Evolutionary conservation across 1,284 basidiomycete genomes (phyloP).

Genomic region (Stygiomarasmius scandens): DNA sequence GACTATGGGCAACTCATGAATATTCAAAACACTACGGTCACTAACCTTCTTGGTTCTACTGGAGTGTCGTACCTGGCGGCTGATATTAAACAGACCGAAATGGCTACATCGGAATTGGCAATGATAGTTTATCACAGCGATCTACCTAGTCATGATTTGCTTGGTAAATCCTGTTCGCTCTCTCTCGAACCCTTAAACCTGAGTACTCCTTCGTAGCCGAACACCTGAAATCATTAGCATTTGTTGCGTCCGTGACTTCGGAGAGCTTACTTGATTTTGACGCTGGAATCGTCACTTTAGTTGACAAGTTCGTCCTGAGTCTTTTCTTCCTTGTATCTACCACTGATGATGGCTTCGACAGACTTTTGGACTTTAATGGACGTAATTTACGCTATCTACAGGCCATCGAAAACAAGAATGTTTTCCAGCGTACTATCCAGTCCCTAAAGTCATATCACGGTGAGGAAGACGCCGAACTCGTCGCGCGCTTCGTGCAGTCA

Average conservation of each 20-base stretch:
- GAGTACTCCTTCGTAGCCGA: not conserved
- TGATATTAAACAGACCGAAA: not conserved
- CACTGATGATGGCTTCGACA: not conserved
- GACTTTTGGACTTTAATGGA: not conserved
- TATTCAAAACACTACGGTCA: not conserved
- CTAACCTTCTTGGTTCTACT: not conserved
- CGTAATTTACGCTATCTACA: not conserved
- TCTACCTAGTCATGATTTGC: not conserved
- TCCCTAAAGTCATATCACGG: not conserved
- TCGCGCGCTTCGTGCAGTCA: not conserved
- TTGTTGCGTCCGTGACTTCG: not conserved
- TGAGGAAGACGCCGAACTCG: not conserved
- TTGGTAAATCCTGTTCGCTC: not conserved
- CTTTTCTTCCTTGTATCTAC: too few species aligned
- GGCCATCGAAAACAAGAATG: not conserved
- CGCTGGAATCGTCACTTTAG: not conserved
- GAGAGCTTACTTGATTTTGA: not conserved
- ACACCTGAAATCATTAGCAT: not conserved
- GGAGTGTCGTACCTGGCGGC: not conserved
- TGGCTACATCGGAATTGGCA: not conserved
- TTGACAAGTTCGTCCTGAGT: not conserved
- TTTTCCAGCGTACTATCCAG: not conserved
- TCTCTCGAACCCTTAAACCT: not conserved
- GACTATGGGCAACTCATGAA: not conserved
- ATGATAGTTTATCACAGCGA: not conserved